phyloP scores from a whole-genome alignment of 805 yeast species.

The Barnettozyma populi region DNA sequence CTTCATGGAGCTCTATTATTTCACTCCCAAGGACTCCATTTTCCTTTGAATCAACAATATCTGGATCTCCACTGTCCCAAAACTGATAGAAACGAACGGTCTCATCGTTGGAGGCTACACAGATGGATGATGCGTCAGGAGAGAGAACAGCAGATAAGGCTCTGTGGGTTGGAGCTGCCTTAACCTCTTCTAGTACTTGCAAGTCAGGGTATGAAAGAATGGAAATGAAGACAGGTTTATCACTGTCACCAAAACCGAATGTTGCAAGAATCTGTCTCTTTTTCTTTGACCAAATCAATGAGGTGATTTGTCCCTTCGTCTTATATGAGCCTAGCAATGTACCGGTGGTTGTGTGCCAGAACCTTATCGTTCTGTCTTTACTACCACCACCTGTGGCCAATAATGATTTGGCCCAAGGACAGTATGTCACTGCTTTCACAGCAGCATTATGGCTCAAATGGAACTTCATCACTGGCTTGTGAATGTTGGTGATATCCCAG shows the following conservation, averaged over 20 bases:
- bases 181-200: constrained; percentile 42
- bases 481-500: constrained; percentile 54
- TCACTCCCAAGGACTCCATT: constrained; percentile 50
- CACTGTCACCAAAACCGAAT: constrained; percentile 68
- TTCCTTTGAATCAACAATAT: constrained; percentile 35
- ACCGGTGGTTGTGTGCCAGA: constrained; percentile 84
- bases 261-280: constrained; percentile 68
- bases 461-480: constrained; percentile 40
- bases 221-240: constrained; percentile 45
- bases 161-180: constrained; percentile 46
- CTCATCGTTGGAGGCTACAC: constrained; percentile 75
- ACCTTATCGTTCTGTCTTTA: constrained; percentile 70
- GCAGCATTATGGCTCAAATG: constrained; percentile 73
- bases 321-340: constrained; percentile 52
- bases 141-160: constrained; percentile 63
- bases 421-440: constrained; percentile 81
- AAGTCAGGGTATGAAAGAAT: constrained; percentile 67
- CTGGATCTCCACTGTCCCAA: constrained; percentile 47
- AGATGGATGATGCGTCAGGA: constrained; percentile 56
- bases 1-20: constrained; percentile 54
- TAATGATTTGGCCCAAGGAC: constrained; percentile 82
- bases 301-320: constrained; percentile 73
- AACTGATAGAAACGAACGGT: constrained; percentile 69
- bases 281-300: constrained; percentile 67
- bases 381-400: constrained; percentile 92